Conservation (phyloP, 1,284 basidiomycete genomes). For the Ustilago crameri region DNA sequence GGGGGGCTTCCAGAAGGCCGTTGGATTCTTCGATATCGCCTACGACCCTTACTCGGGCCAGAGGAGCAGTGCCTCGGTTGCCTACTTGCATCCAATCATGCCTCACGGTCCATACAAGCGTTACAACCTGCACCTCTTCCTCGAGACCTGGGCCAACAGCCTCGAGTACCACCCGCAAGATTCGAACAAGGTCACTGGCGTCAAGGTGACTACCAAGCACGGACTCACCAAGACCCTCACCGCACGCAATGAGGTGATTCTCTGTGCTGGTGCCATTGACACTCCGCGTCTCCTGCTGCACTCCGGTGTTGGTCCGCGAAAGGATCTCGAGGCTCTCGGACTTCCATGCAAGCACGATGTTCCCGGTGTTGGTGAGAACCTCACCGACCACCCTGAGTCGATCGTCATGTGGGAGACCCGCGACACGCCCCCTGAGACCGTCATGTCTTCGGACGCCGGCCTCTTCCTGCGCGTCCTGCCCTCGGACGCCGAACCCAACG, state of each 20-base stretch:
- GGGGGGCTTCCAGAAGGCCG: constrained; percentile 61
- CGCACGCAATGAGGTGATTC: constrained; percentile 64
- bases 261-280: constrained; percentile 69
- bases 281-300: constrained; percentile 72
- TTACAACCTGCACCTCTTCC: constrained; percentile 67
- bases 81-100: constrained; percentile 69
- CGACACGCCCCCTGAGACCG: constrained; percentile 66
- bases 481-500: constrained; percentile 49
- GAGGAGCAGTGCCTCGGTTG: constrained; percentile 64
- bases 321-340: constrained; percentile 70
- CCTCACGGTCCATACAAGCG: constrained; percentile 62
- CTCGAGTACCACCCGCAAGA: constrained; percentile 55
- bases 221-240: constrained; percentile 59
- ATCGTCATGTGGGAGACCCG: constrained; percentile 68
- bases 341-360: constrained; percentile 70
- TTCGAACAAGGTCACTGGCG: constrained; percentile 50
- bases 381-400: constrained; percentile 71
- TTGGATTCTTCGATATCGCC: constrained; percentile 68
- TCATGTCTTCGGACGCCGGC: constrained; percentile 68
- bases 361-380: constrained; percentile 72
- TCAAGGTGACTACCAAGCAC: constrained; percentile 56
- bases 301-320: constrained; percentile 72
- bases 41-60: constrained; percentile 68
- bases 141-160: constrained; percentile 67
- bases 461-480: constrained; percentile 66